Evolutionary conservation across 148 eudicot species (phyloP), one percentile per base, ranked within the genome.

Genomic region (Agrostemma githago): DNA sequence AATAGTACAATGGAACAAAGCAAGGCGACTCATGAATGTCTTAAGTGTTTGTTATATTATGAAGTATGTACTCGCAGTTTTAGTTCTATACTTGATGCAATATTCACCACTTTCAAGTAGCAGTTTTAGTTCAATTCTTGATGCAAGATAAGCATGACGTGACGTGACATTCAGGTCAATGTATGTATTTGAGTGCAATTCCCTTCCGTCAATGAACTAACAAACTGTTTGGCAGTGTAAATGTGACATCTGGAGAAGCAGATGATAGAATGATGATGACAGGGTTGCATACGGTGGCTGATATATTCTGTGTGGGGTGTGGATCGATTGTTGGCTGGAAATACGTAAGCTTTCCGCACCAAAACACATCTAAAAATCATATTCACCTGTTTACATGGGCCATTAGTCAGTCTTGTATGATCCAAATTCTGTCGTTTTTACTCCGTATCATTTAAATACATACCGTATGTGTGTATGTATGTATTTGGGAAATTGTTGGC

Each of bases 181-280:
- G 5, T 62, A 62, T 7, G 5, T 62, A 1, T 62, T 34, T 8
- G 66, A 17, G 12, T 21, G 39, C 5, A 61, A 19, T 21, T 61
- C 4, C 37, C 65, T 61, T 61, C 8, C 19, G 9, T 15, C 44
- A 44, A 2, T 34, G 72, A 59, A 37, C 46, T 56, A 46, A 20
- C 59, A 38, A 48, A 8, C 72, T 41, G 78, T 63, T 65, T 80
- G 73, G 17, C 89, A 93, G 98, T 56, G 94, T 78, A 44, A 93
- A 93, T 70, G 91, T 89, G 37, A 89, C 92, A 26, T 38, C 70
- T 61, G 97, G 97, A 60, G 89, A 85, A 76, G 85, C 40, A 62
- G 98, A 93, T 60, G 91, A 91, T 8, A 89, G 98, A 77, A 0
- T 84, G 89, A 93, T 93, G 98, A 86, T 83, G 88, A 93, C 97